Evolutionary conservation across 257 asterid genomes (phyloP).

Genomic region (Leonotis leonurus): DNA sequence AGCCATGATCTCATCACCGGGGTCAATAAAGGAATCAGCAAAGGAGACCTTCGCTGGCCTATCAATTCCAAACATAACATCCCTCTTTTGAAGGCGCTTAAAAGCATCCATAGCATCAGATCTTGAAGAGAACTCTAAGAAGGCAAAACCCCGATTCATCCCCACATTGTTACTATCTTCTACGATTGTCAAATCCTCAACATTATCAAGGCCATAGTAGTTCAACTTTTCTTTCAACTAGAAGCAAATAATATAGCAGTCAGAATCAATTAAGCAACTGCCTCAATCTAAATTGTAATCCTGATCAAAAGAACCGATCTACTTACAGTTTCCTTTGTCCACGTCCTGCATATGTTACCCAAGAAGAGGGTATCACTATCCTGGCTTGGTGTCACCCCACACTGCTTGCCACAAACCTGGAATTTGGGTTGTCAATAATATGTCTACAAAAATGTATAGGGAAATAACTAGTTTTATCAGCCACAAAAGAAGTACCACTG

Average conservation of each 20-base stretch:
- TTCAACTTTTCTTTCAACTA: conserved; percentile 86
- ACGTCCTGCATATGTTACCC: conserved; percentile 91
- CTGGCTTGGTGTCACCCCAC: conserved; percentile 97
- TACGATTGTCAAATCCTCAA: conserved; percentile 88
- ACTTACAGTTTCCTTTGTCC: conserved; percentile 97
- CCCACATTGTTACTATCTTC: conserved; percentile 77
- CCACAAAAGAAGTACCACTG: conserved; percentile 61
- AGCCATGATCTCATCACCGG: conserved; percentile 99
- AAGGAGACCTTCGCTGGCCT: conserved; percentile 96
- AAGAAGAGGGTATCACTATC: conserved; percentile 94
- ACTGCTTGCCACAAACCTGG: conserved; percentile 96
- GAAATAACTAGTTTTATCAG: conserved; percentile 26
- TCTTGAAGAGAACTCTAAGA: conserved; percentile 85
- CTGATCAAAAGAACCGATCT: conserved; percentile 26
- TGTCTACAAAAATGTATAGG: conserved; percentile 21
- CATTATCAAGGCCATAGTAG: conserved; percentile 64
- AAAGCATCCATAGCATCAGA: conserved; percentile 97
- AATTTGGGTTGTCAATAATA: conserved; percentile 40
- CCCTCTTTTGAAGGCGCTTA: conserved; percentile 95
- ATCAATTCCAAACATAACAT: conserved; percentile 80
- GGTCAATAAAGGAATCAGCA: conserved; percentile 97
- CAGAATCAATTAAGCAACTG: conserved; percentile 24
- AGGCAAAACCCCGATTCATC: conserved; percentile 88
- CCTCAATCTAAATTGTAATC: conserved; percentile 17
- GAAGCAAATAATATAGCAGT: conserved; percentile 43